Evolutionary conservation across 2,329 filamentous ascomycete genomes (phyloP).

Genomic region (Fusarium floridanum): DNA sequence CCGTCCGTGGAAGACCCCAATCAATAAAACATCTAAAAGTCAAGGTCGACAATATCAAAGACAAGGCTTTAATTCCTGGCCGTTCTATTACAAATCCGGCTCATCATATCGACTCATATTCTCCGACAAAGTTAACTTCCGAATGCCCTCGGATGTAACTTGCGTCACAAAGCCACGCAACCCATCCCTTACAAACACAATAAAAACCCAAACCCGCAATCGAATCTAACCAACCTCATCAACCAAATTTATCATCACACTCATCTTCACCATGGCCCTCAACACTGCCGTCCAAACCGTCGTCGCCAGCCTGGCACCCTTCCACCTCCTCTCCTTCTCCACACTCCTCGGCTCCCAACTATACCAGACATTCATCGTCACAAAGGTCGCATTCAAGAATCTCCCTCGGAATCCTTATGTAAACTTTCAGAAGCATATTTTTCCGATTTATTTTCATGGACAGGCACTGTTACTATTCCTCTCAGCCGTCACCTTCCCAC

Average conservation of each 20-base stretch:
- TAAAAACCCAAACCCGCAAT: conserved; percentile 6
- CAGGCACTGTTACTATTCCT: conserved; percentile 53
- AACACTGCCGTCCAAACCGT: conserved; percentile 15
- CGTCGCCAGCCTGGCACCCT: conserved; percentile 46
- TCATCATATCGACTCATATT: not conserved
- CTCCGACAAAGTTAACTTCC: conserved; percentile 28
- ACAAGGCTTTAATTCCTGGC: not conserved
- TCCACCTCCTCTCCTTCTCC: conserved; percentile 56
- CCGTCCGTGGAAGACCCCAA: not conserved
- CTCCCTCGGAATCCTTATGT: conserved; percentile 54
- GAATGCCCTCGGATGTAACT: conserved; percentile 42
- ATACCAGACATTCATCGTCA: conserved; percentile 56
- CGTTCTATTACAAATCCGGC: not conserved
- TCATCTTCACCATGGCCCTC: conserved; percentile 28
- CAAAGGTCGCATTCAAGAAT: conserved; percentile 51
- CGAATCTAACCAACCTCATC: not conserved
- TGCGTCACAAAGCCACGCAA: not conserved
- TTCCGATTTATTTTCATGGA: conserved; percentile 56
- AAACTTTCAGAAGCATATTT: conserved; percentile 56
- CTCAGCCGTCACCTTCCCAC: conserved; percentile 51
- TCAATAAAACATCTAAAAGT: not conserved
- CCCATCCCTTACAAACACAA: not conserved
- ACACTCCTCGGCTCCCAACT: conserved; percentile 55
- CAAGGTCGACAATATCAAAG: not conserved
- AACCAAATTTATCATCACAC: not conserved